A percentile compares a stretch with the other conserved stretches of the same genome.
Evolutionary conservation across 345 rosid genomes (phyloP).

Genomic region (Trapa incisa): DNA sequence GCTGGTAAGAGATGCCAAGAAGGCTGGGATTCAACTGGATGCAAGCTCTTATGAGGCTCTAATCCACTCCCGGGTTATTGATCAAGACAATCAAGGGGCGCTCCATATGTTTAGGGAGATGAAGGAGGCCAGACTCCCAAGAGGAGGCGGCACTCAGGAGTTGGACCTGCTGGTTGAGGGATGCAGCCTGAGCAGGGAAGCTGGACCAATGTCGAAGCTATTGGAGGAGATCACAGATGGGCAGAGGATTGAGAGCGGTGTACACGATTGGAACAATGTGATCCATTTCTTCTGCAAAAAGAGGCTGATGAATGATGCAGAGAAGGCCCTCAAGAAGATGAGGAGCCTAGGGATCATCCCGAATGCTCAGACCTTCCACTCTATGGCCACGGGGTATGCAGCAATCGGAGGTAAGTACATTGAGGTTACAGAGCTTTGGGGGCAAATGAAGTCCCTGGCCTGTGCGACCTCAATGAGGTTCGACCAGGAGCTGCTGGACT

Average conservation of each 20-base stretch:
- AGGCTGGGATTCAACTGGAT: conserved; percentile 84
- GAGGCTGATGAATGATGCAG: conserved; percentile 91
- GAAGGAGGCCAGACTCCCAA: conserved; percentile 55
- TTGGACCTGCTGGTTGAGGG: conserved; percentile 58
- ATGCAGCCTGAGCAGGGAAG: conserved; percentile 48
- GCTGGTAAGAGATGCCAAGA: conserved; percentile 71
- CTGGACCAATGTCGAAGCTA: conserved; percentile 77
- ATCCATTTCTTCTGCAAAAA: conserved; percentile 83
- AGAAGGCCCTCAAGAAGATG: conserved; percentile 79
- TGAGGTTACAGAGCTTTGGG: conserved; percentile 92
- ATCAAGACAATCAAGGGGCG: conserved; percentile 64
- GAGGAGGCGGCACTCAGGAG: conserved; percentile 36
- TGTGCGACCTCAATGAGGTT: conserved; percentile 53
- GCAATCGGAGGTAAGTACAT: conserved; percentile 74
- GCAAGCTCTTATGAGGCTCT: conserved; percentile 62
- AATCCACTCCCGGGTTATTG: conserved; percentile 47
- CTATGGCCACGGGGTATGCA: conserved; percentile 86
- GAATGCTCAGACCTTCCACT: conserved; percentile 90
- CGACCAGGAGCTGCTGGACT: conserved; percentile 89
- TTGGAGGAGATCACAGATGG: conserved; percentile 70
- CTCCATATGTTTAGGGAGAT: conserved; percentile 64
- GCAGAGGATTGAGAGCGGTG: conserved; percentile 54
- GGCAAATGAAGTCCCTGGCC: conserved; percentile 81
- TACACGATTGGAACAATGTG: conserved; percentile 87
- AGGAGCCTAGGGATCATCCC: conserved; percentile 70